phyloP scores from a whole-genome alignment of 2,329 filamentous ascomycete genomes.

The Scytalidium sp. region DNA sequence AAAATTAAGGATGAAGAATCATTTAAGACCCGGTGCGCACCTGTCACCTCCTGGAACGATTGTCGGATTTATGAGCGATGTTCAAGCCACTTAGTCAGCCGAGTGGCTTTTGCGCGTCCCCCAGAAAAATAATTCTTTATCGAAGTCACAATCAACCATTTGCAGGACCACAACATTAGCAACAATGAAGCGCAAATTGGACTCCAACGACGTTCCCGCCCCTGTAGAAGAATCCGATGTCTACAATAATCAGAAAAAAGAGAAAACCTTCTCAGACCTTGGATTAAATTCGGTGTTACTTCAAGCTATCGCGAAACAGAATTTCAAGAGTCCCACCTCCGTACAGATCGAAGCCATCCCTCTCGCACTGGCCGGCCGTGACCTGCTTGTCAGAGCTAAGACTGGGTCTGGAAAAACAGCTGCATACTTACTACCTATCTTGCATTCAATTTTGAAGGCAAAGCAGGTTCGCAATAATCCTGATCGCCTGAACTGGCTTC shows the following conservation, averaged over 20 bases:
- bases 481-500: too few species aligned
- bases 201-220: constrained; percentile 50
- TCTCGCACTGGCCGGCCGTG: constrained; percentile 79
- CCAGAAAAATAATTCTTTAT: background rate
- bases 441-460: constrained; percentile 77
- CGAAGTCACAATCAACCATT: constrained; percentile 1
- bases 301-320: constrained; percentile 80
- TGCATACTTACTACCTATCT: constrained; percentile 88
- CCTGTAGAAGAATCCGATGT: constrained; percentile 27
- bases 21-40: too few species aligned
- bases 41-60: too few species aligned
- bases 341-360: constrained; percentile 89
- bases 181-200: constrained; percentile 60
- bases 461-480: constrained; percentile 55
- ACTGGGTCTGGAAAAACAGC: constrained; percentile 97
- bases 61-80: too few species aligned
- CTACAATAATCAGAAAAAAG: constrained; percentile 16
- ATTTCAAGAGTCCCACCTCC: constrained; percentile 81
- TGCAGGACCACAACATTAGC: constrained; percentile 5
- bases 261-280: constrained; percentile 66
- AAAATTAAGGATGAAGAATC: too few species aligned
- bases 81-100: too few species aligned
- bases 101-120: too few species aligned
- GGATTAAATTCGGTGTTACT: constrained; percentile 81
- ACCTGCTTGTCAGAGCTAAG: constrained; percentile 88